Conservation (phyloP, 148 eudicot genomes). For the Rhododendron ovatum region DNA sequence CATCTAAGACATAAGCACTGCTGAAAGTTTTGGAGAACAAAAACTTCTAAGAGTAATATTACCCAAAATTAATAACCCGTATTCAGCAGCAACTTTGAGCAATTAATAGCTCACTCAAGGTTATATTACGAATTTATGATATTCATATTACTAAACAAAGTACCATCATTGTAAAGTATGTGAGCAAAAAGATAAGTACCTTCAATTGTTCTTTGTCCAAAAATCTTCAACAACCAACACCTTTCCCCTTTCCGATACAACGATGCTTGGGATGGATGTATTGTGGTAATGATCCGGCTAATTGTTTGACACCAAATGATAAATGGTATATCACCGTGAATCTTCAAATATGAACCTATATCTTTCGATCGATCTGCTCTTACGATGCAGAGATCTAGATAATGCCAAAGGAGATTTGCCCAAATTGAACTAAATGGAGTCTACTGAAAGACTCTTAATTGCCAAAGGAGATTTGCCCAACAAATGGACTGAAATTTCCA, state of each 20-base stretch:
- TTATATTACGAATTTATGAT: not conserved
- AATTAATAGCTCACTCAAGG: not conserved
- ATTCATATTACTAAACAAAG: not conserved
- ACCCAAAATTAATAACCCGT: not conserved
- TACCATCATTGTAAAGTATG: not conserved
- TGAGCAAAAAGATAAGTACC: not conserved
- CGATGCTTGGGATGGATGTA: not conserved
- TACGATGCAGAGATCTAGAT: constrained; percentile 16
- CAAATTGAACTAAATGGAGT: not conserved
- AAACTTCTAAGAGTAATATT: not conserved
- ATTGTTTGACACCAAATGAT: constrained; percentile 9
- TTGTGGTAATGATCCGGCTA: constrained; percentile 8
- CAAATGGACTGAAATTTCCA: constrained; percentile 19
- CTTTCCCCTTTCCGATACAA: not conserved
- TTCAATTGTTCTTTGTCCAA: not conserved
- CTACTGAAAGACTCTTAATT: constrained; percentile 6
- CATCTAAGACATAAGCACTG: too few species aligned
- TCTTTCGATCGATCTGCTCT: constrained; percentile 17
- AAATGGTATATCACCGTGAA: not conserved
- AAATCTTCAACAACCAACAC: constrained; percentile 3
- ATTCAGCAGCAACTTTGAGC: constrained; percentile 8
- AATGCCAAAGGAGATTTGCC: constrained; percentile 8
- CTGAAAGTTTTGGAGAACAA: not conserved
- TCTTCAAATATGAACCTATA: constrained; percentile 1
- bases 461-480: constrained; percentile 83